A percentile compares a stretch with the other conserved stretches of the same genome.
Conservation (phyloP, 2,329 filamentous ascomycete species). For the Sphaerulina populicola region DNA sequence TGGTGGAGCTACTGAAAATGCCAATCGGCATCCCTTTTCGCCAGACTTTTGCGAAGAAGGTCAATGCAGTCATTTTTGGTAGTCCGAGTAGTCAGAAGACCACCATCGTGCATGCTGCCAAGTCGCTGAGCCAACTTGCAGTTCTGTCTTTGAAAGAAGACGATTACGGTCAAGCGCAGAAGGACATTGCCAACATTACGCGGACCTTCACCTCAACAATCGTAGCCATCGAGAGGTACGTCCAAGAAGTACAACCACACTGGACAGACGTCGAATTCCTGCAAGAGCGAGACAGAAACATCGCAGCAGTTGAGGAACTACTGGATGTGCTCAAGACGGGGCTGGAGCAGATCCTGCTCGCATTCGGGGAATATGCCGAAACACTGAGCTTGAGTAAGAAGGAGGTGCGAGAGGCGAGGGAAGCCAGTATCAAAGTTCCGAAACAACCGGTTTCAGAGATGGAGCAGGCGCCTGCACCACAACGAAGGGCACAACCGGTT, state of each 20-base stretch:
- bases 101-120: conserved; percentile 61
- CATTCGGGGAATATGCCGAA: conserved; percentile 65
- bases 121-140: conserved; percentile 55
- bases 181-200: conserved; percentile 67
- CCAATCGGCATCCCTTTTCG: conserved; percentile 60
- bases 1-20: conserved; percentile 44
- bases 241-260: conserved; percentile 52
- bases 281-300: conserved; percentile 40
- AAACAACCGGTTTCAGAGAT: conserved; percentile 2
- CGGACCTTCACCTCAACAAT: conserved; percentile 63
- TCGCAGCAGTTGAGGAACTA: conserved; percentile 63
- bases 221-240: conserved; percentile 60
- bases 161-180: conserved; percentile 74
- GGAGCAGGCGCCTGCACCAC: background rate
- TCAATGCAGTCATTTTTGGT: conserved; percentile 62
- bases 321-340: conserved; percentile 56
- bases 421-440: conserved; percentile 36
- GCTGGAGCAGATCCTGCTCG: conserved; percentile 56
- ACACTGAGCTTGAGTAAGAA: conserved; percentile 60
- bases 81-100: conserved; percentile 59
- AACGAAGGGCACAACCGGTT: background rate
- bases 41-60: conserved; percentile 57
- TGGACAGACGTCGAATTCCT: conserved; percentile 67
- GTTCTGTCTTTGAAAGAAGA: conserved; percentile 72
- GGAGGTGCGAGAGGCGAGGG: conserved; percentile 66